Conservation (phyloP, 139 green algal species). For the Coelastrella sp. region DNA sequence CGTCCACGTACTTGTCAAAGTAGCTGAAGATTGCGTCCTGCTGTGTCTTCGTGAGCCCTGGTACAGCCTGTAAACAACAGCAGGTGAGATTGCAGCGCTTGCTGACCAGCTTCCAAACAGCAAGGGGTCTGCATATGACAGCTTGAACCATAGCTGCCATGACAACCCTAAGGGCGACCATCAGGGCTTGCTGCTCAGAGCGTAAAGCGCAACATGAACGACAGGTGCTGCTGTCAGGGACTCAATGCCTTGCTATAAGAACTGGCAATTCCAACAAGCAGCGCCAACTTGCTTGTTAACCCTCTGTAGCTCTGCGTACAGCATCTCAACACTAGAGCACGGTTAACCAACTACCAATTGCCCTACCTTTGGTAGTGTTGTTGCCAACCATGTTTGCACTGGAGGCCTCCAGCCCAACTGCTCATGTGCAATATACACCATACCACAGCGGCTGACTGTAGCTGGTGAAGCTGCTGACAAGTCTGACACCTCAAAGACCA, state of each 20-base stretch:
- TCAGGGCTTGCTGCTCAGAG: no score
- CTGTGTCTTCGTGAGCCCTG: background rate
- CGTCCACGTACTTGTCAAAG: slow-evolving; percentile 76
- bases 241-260: no score
- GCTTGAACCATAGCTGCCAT: no score
- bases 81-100: background rate
- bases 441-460: slow-evolving; percentile 92
- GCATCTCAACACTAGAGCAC: no score
- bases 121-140: no score
- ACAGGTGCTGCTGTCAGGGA: no score
- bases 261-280: no score
- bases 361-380: slow-evolving; percentile 26
- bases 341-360: background rate
- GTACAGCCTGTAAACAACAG: slow-evolving; percentile 17
- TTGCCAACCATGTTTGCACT: slow-evolving; percentile 83
- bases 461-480: slow-evolving; percentile 91
- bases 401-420: slow-evolving; percentile 91
- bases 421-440: slow-evolving; percentile 90
- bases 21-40: slow-evolving; percentile 63
- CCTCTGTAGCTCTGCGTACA: no score
- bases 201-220: no score
- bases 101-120: background rate
- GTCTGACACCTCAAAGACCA: slow-evolving; percentile 80
- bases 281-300: no score
- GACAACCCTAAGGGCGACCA: no score